Evolutionary conservation across 148 eudicot genomes (phyloP).

Genomic region (Polygonum aviculare): DNA sequence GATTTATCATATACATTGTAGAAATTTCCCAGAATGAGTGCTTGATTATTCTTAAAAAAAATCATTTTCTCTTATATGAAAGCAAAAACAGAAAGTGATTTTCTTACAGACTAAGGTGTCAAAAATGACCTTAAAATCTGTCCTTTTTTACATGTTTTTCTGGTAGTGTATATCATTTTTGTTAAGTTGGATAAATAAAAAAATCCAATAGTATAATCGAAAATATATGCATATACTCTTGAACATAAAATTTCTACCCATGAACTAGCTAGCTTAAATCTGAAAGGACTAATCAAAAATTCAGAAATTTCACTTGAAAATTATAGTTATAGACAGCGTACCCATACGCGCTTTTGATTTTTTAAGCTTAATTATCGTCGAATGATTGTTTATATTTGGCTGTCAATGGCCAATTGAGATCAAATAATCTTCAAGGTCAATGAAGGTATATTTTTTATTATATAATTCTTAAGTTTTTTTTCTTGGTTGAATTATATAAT

Average conservation of each 20-base stretch:
- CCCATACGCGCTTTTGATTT: background rate
- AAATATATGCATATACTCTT: background rate
- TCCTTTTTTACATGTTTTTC: too few species aligned
- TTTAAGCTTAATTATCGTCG: background rate
- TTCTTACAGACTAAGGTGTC: too few species aligned
- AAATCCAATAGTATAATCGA: background rate
- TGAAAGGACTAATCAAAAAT: background rate
- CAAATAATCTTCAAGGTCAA: background rate
- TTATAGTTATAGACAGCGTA: background rate
- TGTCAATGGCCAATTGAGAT: conserved; percentile 3
- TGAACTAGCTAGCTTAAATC: too few species aligned
- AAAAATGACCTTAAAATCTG: too few species aligned
- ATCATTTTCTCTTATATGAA: too few species aligned
- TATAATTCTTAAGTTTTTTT: background rate
- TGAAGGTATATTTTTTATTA: background rate
- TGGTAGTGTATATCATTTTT: too few species aligned
- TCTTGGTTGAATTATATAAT: background rate
- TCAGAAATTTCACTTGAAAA: background rate
- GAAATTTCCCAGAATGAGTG: too few species aligned
- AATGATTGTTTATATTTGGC: background rate
- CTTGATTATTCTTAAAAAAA: too few species aligned
- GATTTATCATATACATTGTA: too few species aligned
- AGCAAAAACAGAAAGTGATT: too few species aligned
- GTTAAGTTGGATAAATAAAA: too few species aligned
- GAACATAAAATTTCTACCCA: background rate